phyloP scores from a whole-genome alignment of 140 eudicot genomes.

The Anethum foeniculum region DNA sequence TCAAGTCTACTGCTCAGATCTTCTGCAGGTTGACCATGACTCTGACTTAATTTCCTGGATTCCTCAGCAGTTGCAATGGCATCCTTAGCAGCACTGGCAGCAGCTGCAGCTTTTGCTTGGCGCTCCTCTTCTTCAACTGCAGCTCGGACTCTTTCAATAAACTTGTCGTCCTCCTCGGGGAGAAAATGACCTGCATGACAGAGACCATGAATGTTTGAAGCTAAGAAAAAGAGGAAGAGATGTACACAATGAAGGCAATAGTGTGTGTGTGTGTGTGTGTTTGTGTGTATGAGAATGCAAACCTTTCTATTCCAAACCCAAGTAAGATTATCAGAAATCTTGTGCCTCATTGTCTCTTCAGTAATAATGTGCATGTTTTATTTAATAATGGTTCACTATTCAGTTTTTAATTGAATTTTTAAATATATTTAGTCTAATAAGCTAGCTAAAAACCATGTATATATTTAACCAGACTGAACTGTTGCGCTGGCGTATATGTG shows the following conservation, averaged over 20 bases:
- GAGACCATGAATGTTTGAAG: not conserved
- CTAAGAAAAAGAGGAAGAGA: not conserved
- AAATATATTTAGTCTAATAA: not conserved
- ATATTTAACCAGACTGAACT: not conserved
- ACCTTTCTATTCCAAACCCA: not conserved
- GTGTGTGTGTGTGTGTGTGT: too few species aligned
- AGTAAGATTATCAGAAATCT: not conserved
- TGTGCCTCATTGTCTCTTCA: not conserved
- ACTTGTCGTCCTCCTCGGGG: constrained; percentile 93
- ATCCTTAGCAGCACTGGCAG: constrained; percentile 79
- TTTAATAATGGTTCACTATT: not conserved
- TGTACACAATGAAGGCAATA: not conserved
- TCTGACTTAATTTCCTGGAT: constrained; percentile 40
- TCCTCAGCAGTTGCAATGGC: constrained; percentile 88
- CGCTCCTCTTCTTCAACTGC: constrained; percentile 99
- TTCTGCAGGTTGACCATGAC: constrained; percentile 24
- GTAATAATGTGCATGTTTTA: not conserved
- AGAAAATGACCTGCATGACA: constrained; percentile 75
- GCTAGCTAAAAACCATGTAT: not conserved
- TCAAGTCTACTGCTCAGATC: constrained; percentile 24
- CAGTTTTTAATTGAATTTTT: not conserved
- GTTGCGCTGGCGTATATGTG: not conserved
- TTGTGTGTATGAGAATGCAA: not conserved
- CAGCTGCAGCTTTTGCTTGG: constrained; percentile 78
- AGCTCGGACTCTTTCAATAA: constrained; percentile 84